Percentiles rank a stretch among this genome's conserved stretches.
Conservation (phyloP, 306 rosid species). For the Canavalia gladiata region DNA sequence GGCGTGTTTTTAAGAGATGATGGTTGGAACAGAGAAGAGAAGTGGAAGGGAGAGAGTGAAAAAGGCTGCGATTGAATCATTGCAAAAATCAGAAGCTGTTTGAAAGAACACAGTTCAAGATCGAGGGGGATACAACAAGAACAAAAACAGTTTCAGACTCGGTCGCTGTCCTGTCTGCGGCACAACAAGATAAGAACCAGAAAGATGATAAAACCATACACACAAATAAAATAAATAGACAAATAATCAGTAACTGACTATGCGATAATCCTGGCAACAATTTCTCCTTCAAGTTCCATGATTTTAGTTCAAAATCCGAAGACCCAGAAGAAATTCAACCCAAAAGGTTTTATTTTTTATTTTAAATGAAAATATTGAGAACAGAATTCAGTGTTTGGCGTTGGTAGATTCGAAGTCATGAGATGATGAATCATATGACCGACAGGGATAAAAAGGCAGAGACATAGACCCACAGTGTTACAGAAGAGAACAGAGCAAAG, state of each 20-base stretch:
- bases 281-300: conserved; percentile 16
- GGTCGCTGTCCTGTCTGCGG: conserved; percentile 40
- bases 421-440: conserved; percentile 45
- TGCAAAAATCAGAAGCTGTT: conserved; percentile 34
- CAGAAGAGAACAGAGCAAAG: conserved; percentile 3
- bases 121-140: conserved; percentile 26
- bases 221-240: not conserved
- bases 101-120: conserved; percentile 33
- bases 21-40: not conserved
- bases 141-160: conserved; percentile 20
- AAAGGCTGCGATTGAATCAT: conserved; percentile 12
- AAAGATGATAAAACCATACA: not conserved
- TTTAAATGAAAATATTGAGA: not conserved
- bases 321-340: not conserved
- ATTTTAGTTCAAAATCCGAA: conserved; percentile 26
- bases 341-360: not conserved
- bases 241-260: conserved; percentile 37
- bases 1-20: not conserved
- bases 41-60: conserved; percentile 20
- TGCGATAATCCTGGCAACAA: conserved; percentile 39
- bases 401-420: conserved; percentile 43
- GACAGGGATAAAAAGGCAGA: conserved; percentile 57
- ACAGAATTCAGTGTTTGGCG: conserved; percentile 2
- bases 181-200: conserved; percentile 7
- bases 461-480: conserved; percentile 39